Evolutionary conservation across 139 green algal species (phyloP), one percentile per base, ranked within the genome.

Genomic region (Coelastrella sp.): DNA sequence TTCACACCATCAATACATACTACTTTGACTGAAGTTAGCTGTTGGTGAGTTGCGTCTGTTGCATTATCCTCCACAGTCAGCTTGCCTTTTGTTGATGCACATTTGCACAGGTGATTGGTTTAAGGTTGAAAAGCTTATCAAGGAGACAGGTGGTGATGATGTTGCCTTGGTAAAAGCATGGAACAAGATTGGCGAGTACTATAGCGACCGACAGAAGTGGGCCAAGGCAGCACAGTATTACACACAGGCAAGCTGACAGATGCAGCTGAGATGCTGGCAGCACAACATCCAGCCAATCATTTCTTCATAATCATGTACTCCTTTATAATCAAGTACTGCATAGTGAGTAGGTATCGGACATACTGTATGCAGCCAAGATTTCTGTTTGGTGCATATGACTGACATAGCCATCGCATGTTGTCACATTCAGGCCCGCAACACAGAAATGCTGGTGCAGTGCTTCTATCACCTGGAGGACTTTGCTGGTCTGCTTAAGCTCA

Each of bases 181-280:
- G 94, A 96, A 97, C 91, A 94, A 95, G 90, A 97, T 98, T 25
- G 96, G 95, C n/a, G 93, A 97, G 66, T 96, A 97, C 91, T 97
- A 97, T 91, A 91, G 85, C 59, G 96, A 98, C 82, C 87, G 95
- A 11, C 93, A 96, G 60, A 95, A 96, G 86, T 97, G 95, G 95
- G 74, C 68, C 60, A 96, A 98, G 92, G 96, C 96, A n/a, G 93
- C 92, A 80, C 92, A 95, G 88, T 97, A 96, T 92, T 98, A 96
- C 74, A 89, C 91, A 58, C 95, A 96, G 89, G 92, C 93, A 61
- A 4, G 63, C 12, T 17, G 12, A 70, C 12, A 70, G 7, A 70
- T 70, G 63, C 63, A 14, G 63, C 15, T 17, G 3, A 22, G 63
- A 70, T 70, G 12, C 12, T 17, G 6, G 5, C 63, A 70, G 15